Evolutionary conservation across 2,329 filamentous ascomycete species (phyloP).

Genomic region (Fusarium devonianum): DNA sequence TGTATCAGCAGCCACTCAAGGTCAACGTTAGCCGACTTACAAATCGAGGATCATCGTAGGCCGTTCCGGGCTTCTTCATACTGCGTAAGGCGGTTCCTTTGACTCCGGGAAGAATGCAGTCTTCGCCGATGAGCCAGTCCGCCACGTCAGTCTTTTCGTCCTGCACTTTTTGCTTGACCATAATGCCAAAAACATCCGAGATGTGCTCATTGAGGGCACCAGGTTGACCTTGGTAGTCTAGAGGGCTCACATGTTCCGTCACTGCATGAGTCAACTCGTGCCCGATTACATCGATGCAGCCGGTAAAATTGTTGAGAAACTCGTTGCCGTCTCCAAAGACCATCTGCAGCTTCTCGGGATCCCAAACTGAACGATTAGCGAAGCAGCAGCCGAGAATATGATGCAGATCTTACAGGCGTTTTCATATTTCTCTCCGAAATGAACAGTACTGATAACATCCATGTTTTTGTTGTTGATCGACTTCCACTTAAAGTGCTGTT

Average conservation of each 20-base stretch:
- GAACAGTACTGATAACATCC: conserved; percentile 60
- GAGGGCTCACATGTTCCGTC: conserved; percentile 57
- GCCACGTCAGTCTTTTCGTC: conserved; percentile 54
- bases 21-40: conserved; percentile 41
- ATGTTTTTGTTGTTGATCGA: conserved; percentile 60
- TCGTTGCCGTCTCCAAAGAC: conserved; percentile 64
- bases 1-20: neutral
- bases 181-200: conserved; percentile 64
- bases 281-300: conserved; percentile 62
- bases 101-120: conserved; percentile 58
- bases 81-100: conserved; percentile 60
- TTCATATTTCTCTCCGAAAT: conserved; percentile 58
- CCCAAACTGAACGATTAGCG: conserved; percentile 52
- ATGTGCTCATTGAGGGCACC: conserved; percentile 65
- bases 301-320: conserved; percentile 60
- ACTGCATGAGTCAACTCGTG: conserved; percentile 66
- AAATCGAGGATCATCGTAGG: conserved; percentile 60
- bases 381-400: neutral
- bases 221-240: conserved; percentile 59
- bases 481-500: conserved; percentile 56
- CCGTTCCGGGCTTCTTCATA: conserved; percentile 62
- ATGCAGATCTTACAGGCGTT: conserved; percentile 55
- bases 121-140: conserved; percentile 64
- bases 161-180: conserved; percentile 62
- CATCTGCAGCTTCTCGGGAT: conserved; percentile 57